A percentile compares a stretch with the other conserved stretches of the same genome.
Conservation (phyloP, 257 asterid species). For the Solanum sejunctum region DNA sequence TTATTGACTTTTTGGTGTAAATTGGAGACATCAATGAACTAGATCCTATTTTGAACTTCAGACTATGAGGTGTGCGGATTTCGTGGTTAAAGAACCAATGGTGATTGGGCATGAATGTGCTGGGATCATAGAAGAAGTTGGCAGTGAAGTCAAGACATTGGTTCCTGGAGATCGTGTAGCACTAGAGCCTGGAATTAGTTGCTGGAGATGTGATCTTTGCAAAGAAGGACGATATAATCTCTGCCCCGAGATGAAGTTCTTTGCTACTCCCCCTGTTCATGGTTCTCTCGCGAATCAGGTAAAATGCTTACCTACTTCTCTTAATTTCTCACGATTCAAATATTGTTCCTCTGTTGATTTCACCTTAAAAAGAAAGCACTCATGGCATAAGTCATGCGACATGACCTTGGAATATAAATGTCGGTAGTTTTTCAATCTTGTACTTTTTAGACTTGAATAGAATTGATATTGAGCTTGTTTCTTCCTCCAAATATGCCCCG, state of each 20-base stretch:
- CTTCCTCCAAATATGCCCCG: not conserved
- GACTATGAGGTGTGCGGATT: slow-evolving; percentile 68
- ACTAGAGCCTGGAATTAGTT: slow-evolving; percentile 77
- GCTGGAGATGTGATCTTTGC: slow-evolving; percentile 69
- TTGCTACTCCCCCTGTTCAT: slow-evolving; percentile 82
- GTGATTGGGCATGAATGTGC: slow-evolving; percentile 97
- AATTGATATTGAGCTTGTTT: not conserved
- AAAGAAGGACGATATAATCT: slow-evolving; percentile 78
- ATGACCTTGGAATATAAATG: not conserved
- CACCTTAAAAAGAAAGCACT: not conserved
- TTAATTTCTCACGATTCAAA: not conserved
- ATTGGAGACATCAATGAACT: not conserved
- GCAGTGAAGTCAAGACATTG: slow-evolving; percentile 52
- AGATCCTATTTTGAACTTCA: slow-evolving; percentile 4
- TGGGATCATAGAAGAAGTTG: slow-evolving; percentile 73
- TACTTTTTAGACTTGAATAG: not conserved
- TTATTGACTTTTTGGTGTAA: not conserved
- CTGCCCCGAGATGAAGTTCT: slow-evolving; percentile 89
- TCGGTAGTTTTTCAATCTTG: not conserved
- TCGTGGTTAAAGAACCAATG: slow-evolving; percentile 85
- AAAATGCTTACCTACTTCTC: not conserved
- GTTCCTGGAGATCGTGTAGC: slow-evolving; percentile 79
- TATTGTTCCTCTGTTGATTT: not conserved
- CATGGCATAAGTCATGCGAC: not conserved
- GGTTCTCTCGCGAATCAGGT: slow-evolving; percentile 98